Base-by-base conservation (phyloP, 2,329 filamentous ascomycete species). In the Colletotrichum abscissum region DNA sequence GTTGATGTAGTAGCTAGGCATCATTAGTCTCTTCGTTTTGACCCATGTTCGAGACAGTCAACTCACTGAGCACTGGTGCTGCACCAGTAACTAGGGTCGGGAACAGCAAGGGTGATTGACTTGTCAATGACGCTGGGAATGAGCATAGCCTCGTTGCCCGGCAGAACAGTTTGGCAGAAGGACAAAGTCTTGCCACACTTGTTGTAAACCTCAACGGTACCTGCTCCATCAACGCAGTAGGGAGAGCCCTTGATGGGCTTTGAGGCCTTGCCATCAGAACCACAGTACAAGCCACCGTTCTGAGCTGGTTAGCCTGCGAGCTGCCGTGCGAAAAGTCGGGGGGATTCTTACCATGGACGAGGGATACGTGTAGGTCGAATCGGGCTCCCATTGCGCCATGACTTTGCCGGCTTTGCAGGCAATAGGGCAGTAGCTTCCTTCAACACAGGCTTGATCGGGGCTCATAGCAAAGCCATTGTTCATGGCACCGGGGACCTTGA, bases 401-500 rank as follows among this genome's bases (percentile, higher is more conserved):
- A 95, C 90, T 85, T 94, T 89, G 72, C 93, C 93, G 0, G 93
- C 81, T 72, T 92, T 92, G 81, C 94, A 95, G 66, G 94, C 93
- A 80, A 93, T 92, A 1, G 94, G 94, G 79, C 94, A 95, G 82
- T 92, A 95, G 76, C 81, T 89, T 72, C 91, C 92, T 5, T 90
- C 88, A 72, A 85, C 86, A 81, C 94, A 95, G 67, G 88, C 81
- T 80, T 93, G 89, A 81, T 95, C 91, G 4, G 93, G 93, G 78
- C 92, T 93, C 90, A 95, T 91, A 55, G 93, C 94, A 91, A 93
- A 96, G 74, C 94, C 94, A 63, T 86, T 92, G 83, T 96, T 96
- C 80, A 84, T 79, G 56, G 81, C 80, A 65, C 84, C 85, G 5
- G 92, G 92, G 65, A 96, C 87, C 16, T 89, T 81, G 57, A 95